Conservation (phyloP, 176 grass and related monocot genomes). For the Metroxylon sagu region DNA sequence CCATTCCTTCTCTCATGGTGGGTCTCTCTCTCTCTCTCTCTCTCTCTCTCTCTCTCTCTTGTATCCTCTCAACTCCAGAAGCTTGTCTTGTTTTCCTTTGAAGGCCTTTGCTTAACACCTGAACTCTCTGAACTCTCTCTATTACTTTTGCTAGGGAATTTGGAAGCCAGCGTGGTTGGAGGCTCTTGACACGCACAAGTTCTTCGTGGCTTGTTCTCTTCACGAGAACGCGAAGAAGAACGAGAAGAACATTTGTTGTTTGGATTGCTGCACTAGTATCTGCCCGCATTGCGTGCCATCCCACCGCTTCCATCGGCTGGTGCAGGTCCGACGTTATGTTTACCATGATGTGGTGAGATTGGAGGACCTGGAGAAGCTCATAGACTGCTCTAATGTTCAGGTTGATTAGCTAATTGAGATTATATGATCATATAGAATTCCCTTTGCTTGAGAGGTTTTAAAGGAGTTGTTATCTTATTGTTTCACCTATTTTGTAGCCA, state of each 20-base stretch:
- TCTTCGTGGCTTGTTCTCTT: conserved; percentile 65
- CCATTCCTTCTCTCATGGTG: conserved; percentile 42
- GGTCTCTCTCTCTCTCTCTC: conserved; percentile 11
- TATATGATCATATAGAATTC: no score
- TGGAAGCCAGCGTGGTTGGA: conserved; percentile 96
- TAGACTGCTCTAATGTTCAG: conserved; percentile 91
- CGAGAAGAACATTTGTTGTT: conserved; percentile 94
- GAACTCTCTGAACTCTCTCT: background rate
- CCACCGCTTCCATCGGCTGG: conserved; percentile 73
- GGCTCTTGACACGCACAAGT: conserved; percentile 63
- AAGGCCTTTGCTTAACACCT: background rate
- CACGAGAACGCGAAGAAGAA: conserved; percentile 90
- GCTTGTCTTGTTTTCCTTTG: conserved; percentile 9
- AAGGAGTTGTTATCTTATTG: conserved; percentile 8
- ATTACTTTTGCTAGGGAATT: conserved; percentile 39
- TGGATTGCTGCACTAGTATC: conserved; percentile 95
- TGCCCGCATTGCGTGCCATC: conserved; percentile 75
- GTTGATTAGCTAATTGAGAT: conserved; percentile 28
- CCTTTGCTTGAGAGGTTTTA: no score
- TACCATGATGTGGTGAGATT: conserved; percentile 84
- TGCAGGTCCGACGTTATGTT: conserved; percentile 85
- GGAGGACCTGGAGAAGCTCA: conserved; percentile 91
- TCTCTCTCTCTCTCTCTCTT: background rate
- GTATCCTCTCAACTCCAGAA: background rate
- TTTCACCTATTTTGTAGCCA: conserved; percentile 49